A percentile compares a stretch with the other conserved stretches of the same genome.
Evolutionary conservation across 1,284 basidiomycete species (phyloP).

Genomic region (Irpex sp.): DNA sequence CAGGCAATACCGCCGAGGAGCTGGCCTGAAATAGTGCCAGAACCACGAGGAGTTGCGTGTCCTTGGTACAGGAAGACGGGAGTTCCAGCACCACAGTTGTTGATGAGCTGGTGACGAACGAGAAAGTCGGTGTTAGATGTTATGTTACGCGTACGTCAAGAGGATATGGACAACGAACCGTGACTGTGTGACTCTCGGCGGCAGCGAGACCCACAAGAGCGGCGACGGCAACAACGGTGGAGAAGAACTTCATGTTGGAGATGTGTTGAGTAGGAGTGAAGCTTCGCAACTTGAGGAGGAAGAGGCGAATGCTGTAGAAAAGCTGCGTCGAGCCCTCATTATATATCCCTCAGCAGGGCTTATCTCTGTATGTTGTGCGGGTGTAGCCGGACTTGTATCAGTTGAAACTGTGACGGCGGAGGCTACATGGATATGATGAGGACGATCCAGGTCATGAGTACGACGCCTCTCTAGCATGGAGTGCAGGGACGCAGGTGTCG

Average conservation of each 20-base stretch:
- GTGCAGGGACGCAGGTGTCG: too few species aligned
- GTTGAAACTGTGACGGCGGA: too few species aligned
- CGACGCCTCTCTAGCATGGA: too few species aligned
- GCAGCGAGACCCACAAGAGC: background rate
- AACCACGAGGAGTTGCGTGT: background rate
- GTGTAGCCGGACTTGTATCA: too few species aligned
- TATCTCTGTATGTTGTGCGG: too few species aligned
- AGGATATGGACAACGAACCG: background rate
- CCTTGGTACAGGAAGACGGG: background rate
- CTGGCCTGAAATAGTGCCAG: slow-evolving; percentile 2
- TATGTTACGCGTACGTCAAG: background rate
- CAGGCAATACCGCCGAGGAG: slow-evolving; percentile 7
- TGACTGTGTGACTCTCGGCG: background rate
- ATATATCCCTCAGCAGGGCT: background rate
- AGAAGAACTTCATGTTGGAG: background rate
- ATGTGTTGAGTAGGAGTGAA: too few species aligned
- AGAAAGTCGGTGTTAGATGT: background rate
- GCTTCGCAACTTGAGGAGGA: too few species aligned
- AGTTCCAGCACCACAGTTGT: background rate
- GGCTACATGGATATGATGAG: too few species aligned
- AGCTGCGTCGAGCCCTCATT: background rate
- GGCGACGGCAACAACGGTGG: background rate
- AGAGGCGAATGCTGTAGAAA: background rate
- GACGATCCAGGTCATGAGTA: too few species aligned
- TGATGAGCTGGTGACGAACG: background rate